These are phyloP conservation scores for Pichia sp. DNA, from an alignment of 1,139 yeast species.

Conservation along the genomic window DNA sequence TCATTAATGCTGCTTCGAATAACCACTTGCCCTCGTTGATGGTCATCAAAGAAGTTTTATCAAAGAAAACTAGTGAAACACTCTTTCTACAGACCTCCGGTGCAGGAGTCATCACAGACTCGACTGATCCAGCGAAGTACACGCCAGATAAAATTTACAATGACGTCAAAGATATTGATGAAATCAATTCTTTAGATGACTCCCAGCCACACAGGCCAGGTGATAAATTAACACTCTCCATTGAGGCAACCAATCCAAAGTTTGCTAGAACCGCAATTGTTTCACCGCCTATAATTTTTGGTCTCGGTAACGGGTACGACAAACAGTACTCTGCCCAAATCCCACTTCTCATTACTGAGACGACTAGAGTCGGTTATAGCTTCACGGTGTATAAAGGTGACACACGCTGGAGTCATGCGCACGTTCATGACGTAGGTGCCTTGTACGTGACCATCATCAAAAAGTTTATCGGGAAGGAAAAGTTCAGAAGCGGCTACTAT, in stretches of 20 bases:
- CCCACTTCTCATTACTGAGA: conserved; percentile 1
- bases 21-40: conserved; percentile 2
- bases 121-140: conserved; percentile 1
- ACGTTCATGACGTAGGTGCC: conserved; percentile 6
- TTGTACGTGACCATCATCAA: not conserved
- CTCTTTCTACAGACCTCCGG: conserved; percentile 8
- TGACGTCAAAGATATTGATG: conserved; percentile 7
- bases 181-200: conserved; percentile 5
- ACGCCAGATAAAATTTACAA: conserved; percentile 6
- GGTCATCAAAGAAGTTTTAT: conserved; percentile 3
- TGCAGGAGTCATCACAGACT: conserved; percentile 6
- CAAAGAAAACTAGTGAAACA: conserved; percentile 1
- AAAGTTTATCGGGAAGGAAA: conserved; percentile 1
- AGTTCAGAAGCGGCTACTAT: conserved; percentile 1
- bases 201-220: conserved; percentile 10
- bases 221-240: conserved; percentile 7
- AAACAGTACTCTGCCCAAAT: conserved; percentile 5
- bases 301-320: conserved; percentile 2
- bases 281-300: conserved; percentile 8
- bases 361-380: conserved; percentile 1
- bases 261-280: conserved; percentile 5
- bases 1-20: conserved; percentile 8
- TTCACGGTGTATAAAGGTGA: conserved; percentile 9
- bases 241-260: conserved; percentile 3
- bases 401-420: conserved; percentile 9